Conservation (phyloP, 768 basidiomycete genomes). For the Dentipellis sp. region DNA sequence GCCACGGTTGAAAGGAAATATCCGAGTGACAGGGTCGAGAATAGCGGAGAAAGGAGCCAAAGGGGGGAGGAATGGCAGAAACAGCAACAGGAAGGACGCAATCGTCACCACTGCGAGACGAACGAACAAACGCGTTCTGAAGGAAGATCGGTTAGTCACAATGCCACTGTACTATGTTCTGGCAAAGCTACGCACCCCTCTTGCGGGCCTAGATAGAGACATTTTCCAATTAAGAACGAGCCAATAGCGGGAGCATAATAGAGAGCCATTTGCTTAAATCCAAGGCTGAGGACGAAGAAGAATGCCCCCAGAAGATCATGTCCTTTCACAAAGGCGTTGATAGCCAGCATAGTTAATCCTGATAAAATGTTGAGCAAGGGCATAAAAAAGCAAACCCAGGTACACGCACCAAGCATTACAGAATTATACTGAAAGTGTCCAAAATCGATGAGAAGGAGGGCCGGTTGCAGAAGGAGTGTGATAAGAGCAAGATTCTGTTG, state of each 20-base stretch:
- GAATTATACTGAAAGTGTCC: conserved; percentile 97
- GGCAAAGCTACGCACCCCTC: conserved; percentile 49
- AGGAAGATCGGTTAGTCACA: neutral
- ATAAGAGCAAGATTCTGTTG: conserved; percentile 56
- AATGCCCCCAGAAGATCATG: conserved; percentile 70
- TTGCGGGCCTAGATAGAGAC: conserved; percentile 64
- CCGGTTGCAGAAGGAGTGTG: conserved; percentile 74
- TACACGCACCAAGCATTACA: conserved; percentile 72
- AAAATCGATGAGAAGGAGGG: conserved; percentile 76
- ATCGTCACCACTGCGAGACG: conserved; percentile 56
- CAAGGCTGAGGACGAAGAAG: conserved; percentile 74
- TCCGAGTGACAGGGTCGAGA: conserved; percentile 61
- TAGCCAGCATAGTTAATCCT: conserved; percentile 63
- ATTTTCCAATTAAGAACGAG: conserved; percentile 83
- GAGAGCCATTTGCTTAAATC: conserved; percentile 94
- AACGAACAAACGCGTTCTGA: conserved; percentile 43
- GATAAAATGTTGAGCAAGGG: neutral
- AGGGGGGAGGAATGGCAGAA: conserved; percentile 73
- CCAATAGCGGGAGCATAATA: conserved; percentile 94
- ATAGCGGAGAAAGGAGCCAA: conserved; percentile 39
- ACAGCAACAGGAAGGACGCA: conserved; percentile 57
- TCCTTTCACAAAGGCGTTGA: conserved; percentile 61
- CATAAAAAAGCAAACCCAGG: neutral
- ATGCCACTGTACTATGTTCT: neutral
- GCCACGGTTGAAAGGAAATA: conserved; percentile 88